phyloP scores from a whole-genome alignment of 495 filamentous ascomycete genomes.

The Bathelium albidoporum region DNA sequence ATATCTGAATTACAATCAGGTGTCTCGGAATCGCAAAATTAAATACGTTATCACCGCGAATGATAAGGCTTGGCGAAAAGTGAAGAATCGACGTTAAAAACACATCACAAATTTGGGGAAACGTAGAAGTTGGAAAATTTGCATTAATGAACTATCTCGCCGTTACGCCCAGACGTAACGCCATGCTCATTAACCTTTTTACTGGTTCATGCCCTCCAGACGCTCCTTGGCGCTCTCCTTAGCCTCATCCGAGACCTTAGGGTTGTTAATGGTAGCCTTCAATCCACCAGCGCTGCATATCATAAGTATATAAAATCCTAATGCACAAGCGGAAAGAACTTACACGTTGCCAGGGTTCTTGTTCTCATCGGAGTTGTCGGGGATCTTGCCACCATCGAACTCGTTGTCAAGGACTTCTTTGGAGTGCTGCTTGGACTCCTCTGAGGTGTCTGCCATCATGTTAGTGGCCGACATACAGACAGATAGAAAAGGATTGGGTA shows the following conservation, averaged over 20 bases:
- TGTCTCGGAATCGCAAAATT: neutral
- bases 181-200: neutral
- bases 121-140: too few relatives aligned
- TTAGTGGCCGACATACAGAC: slow-evolving; percentile 1
- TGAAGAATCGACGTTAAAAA: too few relatives aligned
- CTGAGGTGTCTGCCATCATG: slow-evolving; percentile 30
- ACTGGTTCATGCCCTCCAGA: slow-evolving; percentile 6
- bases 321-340: slow-evolving; percentile 7
- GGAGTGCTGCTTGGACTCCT: slow-evolving; percentile 37
- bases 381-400: slow-evolving; percentile 27
- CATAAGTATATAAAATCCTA: neutral
- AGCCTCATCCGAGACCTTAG: slow-evolving; percentile 39
- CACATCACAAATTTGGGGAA: too few relatives aligned
- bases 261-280: slow-evolving; percentile 31
- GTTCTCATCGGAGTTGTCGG: slow-evolving; percentile 16
- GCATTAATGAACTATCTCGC: neutral
- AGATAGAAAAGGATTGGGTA: slow-evolving; percentile 6
- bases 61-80: too few relatives aligned
- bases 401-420: slow-evolving; percentile 35
- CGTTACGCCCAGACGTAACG: neutral
- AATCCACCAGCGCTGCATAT: slow-evolving; percentile 7
- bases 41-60: too few relatives aligned
- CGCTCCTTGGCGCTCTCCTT: slow-evolving; percentile 36
- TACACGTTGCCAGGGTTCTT: slow-evolving; percentile 39
- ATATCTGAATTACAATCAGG: slow-evolving; percentile 33